Base-by-base conservation (phyloP, 139 green algal genomes). In the Desmodesmus armatus region DNA sequence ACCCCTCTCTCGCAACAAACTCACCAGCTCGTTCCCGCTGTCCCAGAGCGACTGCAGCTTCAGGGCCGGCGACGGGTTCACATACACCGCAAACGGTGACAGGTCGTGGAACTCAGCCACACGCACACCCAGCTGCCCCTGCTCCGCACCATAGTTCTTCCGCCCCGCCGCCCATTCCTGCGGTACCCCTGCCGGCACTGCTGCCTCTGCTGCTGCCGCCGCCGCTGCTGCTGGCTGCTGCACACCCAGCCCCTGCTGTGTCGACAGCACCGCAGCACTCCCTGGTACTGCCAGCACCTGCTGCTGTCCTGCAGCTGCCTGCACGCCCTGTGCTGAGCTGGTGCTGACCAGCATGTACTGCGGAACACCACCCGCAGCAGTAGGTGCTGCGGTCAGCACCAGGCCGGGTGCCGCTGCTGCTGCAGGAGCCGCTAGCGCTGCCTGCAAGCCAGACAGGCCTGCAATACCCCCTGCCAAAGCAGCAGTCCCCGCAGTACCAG, bases 1-100 rank as follows among this genome's bases (percentile, higher is more conserved):
- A n/a, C n/a, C n/a, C n/a, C n/a, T n/a, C n/a, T n/a, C n/a, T n/a
- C n/a, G n/a, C n/a, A n/a, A n/a, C n/a, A n/a, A n/a, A n/a, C 81
- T 86, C 25, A 93, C 90, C 66, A 93, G 70, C 39, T 81, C 82
- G 29, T 85, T 85, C n/a, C 88, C 91, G 1, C 80, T 82, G 84
- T 95, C 92, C 92, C 92, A 95, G 55, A 95, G 87, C 86, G 91
- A 63, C 83, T 95, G 92, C 69, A 95, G 84, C 82, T 92, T 92
- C 17, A 94, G 71, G 19, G 92, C 90, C 1, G 90, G 82, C 25
- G 91, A 90, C 0, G 89, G 87, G 72, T 92, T 89, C 60, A 95
- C 89, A 74, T 87, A 93, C 37, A 75, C 40, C 6, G 90, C 92
- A 88, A 91, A 85, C 9, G 67, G 70, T 21, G 77, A 90, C 31